Evolutionary conservation across 352 stramenopile species (phyloP).

Genomic region (Hyaloperonospora brassicae): DNA sequence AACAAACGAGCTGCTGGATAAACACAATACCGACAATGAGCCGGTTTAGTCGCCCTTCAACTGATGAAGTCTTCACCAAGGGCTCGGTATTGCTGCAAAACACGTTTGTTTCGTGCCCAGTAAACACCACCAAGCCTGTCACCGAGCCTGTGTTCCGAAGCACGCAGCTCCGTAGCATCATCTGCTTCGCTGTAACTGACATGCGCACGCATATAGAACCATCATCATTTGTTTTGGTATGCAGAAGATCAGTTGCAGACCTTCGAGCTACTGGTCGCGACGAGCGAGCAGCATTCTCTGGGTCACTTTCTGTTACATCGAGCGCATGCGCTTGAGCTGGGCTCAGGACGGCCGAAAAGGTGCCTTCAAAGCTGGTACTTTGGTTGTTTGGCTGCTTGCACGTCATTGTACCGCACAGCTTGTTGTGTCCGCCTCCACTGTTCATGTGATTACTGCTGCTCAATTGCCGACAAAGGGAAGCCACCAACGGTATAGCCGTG

Average conservation of each 20-base stretch:
- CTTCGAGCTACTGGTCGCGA: not conserved
- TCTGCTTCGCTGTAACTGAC: constrained; percentile 79
- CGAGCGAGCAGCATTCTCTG: not conserved
- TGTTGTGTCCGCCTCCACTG: constrained; percentile 28
- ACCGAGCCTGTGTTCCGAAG: constrained; percentile 82
- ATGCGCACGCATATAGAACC: constrained; percentile 33
- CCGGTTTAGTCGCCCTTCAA: constrained; percentile 61
- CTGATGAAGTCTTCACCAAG: constrained; percentile 69
- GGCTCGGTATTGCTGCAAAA: constrained; percentile 76
- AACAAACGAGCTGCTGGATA: constrained; percentile 68
- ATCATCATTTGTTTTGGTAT: constrained; percentile 31
- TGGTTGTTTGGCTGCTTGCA: constrained; percentile 79
- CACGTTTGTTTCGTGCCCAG: constrained; percentile 78
- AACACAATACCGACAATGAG: constrained; percentile 69
- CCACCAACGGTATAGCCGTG: constrained; percentile 51
- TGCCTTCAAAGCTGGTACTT: constrained; percentile 80
- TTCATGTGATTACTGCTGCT: constrained; percentile 6
- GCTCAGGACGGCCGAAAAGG: constrained; percentile 39
- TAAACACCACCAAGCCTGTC: constrained; percentile 86
- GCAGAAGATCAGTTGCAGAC: constrained; percentile 9
- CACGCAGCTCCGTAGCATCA: constrained; percentile 84
- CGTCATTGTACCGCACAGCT: constrained; percentile 49
- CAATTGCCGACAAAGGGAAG: constrained; percentile 21
- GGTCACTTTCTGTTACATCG: constrained; percentile 20
- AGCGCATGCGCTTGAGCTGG: constrained; percentile 29